Base-by-base conservation (phyloP, 2,329 filamentous ascomycete species). In the Xylariomycetidae sp. region DNA sequence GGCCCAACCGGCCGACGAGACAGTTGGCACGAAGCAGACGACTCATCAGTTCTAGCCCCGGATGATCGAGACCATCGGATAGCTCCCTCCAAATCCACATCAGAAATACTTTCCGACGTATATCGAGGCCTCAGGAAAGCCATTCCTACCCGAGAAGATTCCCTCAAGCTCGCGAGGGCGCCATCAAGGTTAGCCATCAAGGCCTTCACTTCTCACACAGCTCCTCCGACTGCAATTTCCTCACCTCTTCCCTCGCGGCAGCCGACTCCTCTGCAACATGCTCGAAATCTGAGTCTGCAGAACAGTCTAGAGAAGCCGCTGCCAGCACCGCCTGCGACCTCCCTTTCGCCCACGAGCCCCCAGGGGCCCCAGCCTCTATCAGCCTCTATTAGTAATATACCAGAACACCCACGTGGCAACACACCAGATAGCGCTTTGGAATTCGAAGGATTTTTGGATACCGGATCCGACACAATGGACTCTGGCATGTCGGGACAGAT, bases 241-340 rank as follows among this genome's bases (percentile, higher is more conserved):
- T 36, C 43, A 17, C 37, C 43, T 6, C 17, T 40, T 27, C 34
- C 35, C 30, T 25, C 39, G 31, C 39, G 31, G 22, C 41, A 33
- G 27, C 37, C 30, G 33, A 43, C 41, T 20, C 34, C 49, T 22
- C 17, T 40, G 22, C 62, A 71, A 58, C 71, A 77, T 76, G 72
- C 59, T 37, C 64, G 70, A 44, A 70, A 66, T 46, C 41, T 74
- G 53, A 78, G 68, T 44, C 56, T 77, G 31, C 72, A 74, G 49
- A 62, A 70, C 37, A 77, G 72, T 46, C 71, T 78, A 42, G 66
- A 67, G 46, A 79, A 79, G 53, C 74, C 74, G 30, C 54, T 78
- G 15, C 74, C 74, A 22, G 65, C 69, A 40, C 64, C 72, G 16
- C 72, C 74, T 16, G 62, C 48, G 34, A 53, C 44, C 40, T 57